phyloP scores from a whole-genome alignment of 441 rosid genomes.

The Adansonia madagascariensis region DNA sequence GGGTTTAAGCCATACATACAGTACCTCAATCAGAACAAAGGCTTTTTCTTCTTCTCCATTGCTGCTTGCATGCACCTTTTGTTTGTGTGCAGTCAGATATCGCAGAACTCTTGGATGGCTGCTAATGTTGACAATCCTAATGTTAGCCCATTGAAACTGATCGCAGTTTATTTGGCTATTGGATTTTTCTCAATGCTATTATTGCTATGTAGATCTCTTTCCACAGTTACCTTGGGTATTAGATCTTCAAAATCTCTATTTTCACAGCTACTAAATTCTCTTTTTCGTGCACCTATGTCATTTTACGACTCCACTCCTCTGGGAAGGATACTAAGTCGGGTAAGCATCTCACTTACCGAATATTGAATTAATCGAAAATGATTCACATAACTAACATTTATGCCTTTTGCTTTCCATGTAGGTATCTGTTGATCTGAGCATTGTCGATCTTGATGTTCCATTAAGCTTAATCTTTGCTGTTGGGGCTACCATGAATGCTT shows the following conservation, averaged over 20 bases:
- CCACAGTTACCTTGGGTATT: constrained; percentile 60
- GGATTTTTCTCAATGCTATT: constrained; percentile 53
- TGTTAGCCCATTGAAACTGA: constrained; percentile 66
- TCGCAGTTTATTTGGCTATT: constrained; percentile 68
- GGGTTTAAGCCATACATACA: constrained; percentile 77
- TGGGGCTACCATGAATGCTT: constrained; percentile 64
- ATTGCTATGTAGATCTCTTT: constrained; percentile 61
- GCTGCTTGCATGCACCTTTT: constrained; percentile 52
- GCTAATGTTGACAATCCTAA: constrained; percentile 78
- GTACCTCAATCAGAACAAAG: constrained; percentile 80
- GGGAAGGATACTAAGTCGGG: constrained; percentile 95
- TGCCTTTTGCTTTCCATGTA: constrained; percentile 7
- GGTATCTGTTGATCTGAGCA: constrained; percentile 90
- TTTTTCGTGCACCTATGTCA: constrained; percentile 93
- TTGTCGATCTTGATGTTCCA: constrained; percentile 90
- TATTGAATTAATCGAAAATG: not conserved
- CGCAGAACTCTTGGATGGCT: constrained; percentile 95
- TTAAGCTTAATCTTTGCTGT: constrained; percentile 63
- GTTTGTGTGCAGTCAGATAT: constrained; percentile 65
- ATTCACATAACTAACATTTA: not conserved
- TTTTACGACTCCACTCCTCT: constrained; percentile 95
- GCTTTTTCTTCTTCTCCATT: constrained; percentile 65
- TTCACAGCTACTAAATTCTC: constrained; percentile 80
- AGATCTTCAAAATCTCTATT: constrained; percentile 78
- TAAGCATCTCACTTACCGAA: constrained; percentile 36